These are phyloP conservation scores for Barnettozyma sp. DNA, from an alignment of 805 yeast species.

Conservation along the genomic window DNA sequence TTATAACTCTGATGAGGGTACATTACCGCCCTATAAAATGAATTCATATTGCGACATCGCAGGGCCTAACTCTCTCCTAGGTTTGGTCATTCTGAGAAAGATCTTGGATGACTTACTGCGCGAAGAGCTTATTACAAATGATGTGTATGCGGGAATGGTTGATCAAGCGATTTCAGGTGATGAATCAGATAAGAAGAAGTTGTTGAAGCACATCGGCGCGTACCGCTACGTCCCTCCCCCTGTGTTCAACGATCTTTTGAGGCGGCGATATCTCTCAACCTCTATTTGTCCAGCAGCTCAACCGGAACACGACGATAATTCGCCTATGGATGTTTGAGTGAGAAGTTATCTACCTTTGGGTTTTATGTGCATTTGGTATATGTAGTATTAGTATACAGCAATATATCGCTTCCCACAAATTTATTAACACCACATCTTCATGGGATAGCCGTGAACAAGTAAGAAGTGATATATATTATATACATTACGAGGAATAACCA, in stretches of 20 bases:
- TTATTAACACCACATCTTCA: too few relatives aligned
- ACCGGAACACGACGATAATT: too few relatives aligned
- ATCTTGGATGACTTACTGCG: not conserved
- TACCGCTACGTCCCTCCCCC: not conserved
- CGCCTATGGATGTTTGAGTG: too few relatives aligned
- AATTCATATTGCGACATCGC: constrained; percentile 2
- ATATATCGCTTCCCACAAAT: too few relatives aligned
- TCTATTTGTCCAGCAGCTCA: too few relatives aligned
- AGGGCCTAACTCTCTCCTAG: constrained; percentile 1
- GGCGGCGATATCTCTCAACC: not conserved
- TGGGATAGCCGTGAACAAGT: too few relatives aligned
- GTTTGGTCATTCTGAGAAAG: constrained; percentile 1
- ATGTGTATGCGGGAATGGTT: not conserved
- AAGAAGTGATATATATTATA: too few relatives aligned
- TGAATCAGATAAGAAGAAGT: not conserved
- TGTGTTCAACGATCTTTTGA: not conserved
- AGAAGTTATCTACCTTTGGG: too few relatives aligned
- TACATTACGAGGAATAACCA: too few relatives aligned
- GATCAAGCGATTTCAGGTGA: not conserved
- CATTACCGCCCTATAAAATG: not conserved
- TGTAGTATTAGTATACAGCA: too few relatives aligned
- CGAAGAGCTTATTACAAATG: not conserved
- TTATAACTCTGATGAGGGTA: not conserved
- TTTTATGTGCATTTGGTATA: too few relatives aligned
- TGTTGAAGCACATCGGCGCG: not conserved